These are phyloP conservation scores for Themeda triandra DNA, from an alignment of 176 grass and related monocot genomes.

Conservation along the genomic window DNA sequence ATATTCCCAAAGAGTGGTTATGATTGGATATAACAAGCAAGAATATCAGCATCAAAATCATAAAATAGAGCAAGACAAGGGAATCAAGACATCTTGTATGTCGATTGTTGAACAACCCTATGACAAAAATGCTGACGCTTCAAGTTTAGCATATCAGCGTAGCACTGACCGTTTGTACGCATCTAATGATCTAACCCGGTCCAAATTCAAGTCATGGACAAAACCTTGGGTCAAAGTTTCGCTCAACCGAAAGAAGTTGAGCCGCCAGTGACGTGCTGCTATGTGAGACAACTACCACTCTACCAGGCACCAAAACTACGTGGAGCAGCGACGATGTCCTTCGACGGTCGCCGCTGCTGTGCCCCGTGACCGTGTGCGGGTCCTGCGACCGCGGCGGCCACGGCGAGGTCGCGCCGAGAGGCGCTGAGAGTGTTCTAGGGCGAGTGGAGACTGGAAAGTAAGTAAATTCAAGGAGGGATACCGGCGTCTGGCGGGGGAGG, in stretches of 20 bases:
- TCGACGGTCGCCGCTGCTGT: not conserved
- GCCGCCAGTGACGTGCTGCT: not conserved
- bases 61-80: slow-evolving; percentile 3
- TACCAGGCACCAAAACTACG: slow-evolving; percentile 9
- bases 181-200: slow-evolving; percentile 2
- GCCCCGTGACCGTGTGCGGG: not conserved
- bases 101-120: slow-evolving; percentile 46
- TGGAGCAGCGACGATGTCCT: not conserved
- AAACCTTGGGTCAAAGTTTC: slow-evolving; percentile 7
- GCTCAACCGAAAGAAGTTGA: not conserved
- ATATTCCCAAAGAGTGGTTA: not conserved
- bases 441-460: not conserved
- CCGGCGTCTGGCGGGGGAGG: slow-evolving; percentile 20
- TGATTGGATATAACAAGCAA: slow-evolving; percentile 3
- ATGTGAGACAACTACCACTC: slow-evolving; percentile 17
- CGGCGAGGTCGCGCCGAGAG: slow-evolving; percentile 21
- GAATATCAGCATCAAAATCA: not conserved
- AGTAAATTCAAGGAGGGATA: slow-evolving; percentile 28
- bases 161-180: slow-evolving; percentile 23
- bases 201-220: not conserved
- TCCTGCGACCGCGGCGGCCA: not conserved
- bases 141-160: not conserved
- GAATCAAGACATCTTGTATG: not conserved
- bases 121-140: slow-evolving; percentile 11
- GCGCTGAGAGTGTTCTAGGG: slow-evolving; percentile 1